These are phyloP conservation scores for Dioszegia aurantiaca DNA, from an alignment of 768 basidiomycete genomes.

Conservation along the genomic window DNA sequence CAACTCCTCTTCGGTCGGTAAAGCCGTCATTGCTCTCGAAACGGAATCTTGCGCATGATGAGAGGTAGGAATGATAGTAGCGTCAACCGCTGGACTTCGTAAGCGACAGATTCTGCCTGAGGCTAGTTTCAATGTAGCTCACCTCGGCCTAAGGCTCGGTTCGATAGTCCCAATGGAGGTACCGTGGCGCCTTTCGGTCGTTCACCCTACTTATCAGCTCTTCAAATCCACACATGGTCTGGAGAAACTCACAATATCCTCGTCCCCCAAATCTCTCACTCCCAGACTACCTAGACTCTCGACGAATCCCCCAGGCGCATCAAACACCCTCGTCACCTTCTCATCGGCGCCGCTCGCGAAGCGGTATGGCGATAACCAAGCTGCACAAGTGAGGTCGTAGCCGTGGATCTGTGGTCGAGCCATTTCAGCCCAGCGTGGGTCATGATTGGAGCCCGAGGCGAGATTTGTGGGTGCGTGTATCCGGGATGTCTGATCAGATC, in stretches of 20 bases:
- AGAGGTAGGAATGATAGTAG: constrained; percentile 29
- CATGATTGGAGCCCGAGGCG: neutral
- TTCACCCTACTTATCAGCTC: constrained; percentile 10
- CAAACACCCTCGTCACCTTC: constrained; percentile 90
- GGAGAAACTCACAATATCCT: constrained; percentile 8
- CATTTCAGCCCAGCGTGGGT: constrained; percentile 60
- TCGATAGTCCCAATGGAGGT: constrained; percentile 89
- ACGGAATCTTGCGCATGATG: constrained; percentile 49
- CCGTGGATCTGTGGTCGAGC: constrained; percentile 94
- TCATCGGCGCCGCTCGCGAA: constrained; percentile 94
- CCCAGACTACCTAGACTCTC: constrained; percentile 60
- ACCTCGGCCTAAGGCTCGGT: constrained; percentile 82
- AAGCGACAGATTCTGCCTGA: too few relatives aligned
- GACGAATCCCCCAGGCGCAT: constrained; percentile 79
- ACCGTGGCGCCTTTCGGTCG: constrained; percentile 68
- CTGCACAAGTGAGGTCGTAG: constrained; percentile 79
- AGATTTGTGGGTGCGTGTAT: constrained; percentile 67
- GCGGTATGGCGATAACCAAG: constrained; percentile 69
- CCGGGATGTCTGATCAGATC: constrained; percentile 86
- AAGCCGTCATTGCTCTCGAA: constrained; percentile 41
- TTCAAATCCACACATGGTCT: neutral
- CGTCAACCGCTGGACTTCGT: constrained; percentile 19
- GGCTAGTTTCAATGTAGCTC: too few relatives aligned
- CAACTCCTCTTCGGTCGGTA: constrained; percentile 84
- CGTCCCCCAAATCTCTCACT: constrained; percentile 40